Evolutionary conservation across 805 yeast species (phyloP).

Genomic region (Kodamaea laetipori): DNA sequence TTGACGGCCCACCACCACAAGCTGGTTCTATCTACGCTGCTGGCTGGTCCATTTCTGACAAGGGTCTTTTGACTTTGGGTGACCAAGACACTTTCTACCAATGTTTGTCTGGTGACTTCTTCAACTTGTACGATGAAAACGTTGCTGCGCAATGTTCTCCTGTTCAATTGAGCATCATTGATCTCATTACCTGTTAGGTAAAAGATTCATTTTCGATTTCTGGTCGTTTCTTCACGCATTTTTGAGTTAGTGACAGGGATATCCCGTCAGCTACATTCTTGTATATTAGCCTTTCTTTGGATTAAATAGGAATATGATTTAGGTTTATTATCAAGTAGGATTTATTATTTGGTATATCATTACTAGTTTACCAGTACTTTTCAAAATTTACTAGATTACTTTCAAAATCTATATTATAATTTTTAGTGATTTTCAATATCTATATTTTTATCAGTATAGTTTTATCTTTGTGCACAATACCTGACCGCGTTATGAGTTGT

Average conservation of each 20-base stretch:
- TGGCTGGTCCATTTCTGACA: slow-evolving; percentile 42
- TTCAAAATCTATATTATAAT: too few relatives aligned
- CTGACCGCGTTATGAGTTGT: too few relatives aligned
- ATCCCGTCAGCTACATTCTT: slow-evolving; percentile 3
- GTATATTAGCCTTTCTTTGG: slow-evolving; percentile 3
- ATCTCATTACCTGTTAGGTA: slow-evolving; percentile 17
- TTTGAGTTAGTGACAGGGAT: slow-evolving; percentile 1
- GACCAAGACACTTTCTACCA: slow-evolving; percentile 63
- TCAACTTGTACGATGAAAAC: slow-evolving; percentile 71
- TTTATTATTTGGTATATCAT: too few relatives aligned
- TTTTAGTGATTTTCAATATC: too few relatives aligned
- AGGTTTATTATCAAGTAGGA: too few relatives aligned
- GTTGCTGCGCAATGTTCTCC: slow-evolving; percentile 61
- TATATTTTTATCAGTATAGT: too few relatives aligned
- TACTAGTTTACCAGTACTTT: too few relatives aligned
- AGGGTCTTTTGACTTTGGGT: slow-evolving; percentile 60
- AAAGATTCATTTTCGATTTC: slow-evolving; percentile 2
- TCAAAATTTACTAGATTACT: too few relatives aligned
- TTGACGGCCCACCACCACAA: slow-evolving; percentile 82
- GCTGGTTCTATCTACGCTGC: slow-evolving; percentile 40
- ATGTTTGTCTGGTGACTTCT: slow-evolving; percentile 75
- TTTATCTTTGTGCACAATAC: too few relatives aligned
- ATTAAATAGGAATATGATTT: slow-evolving; percentile 4
- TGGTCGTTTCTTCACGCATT: slow-evolving; percentile 7
- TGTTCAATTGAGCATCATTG: slow-evolving; percentile 18